Percentiles rank a stretch among this genome's conserved stretches.
Evolutionary conservation across 257 asterid species (phyloP).

Genomic region (Galeopsis tetrahit): DNA sequence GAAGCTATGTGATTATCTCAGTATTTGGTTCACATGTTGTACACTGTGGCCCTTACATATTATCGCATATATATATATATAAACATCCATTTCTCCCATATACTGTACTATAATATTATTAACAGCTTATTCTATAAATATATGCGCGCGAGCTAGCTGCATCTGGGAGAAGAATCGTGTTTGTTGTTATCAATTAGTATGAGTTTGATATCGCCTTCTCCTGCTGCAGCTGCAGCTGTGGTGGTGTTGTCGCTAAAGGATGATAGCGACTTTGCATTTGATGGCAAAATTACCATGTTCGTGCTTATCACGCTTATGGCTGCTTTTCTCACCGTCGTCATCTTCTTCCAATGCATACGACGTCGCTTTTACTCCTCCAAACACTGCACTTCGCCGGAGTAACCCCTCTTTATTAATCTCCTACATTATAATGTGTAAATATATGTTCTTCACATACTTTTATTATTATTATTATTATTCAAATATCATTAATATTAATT

Average conservation of each 20-base stretch:
- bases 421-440: too few relatives aligned
- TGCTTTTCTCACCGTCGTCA: slow-evolving; percentile 28
- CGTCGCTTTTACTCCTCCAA: slow-evolving; percentile 35
- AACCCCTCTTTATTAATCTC: not conserved
- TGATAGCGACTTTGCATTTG: slow-evolving; percentile 32
- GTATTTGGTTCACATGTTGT: too few relatives aligned
- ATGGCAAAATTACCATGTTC: slow-evolving; percentile 39
- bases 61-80: too few relatives aligned
- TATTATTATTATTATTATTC: not conserved
- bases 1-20: too few relatives aligned
- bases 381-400: not conserved
- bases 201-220: slow-evolving; percentile 31
- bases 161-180: not conserved
- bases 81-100: too few relatives aligned
- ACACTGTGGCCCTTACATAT: too few relatives aligned
- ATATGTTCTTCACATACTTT: too few relatives aligned
- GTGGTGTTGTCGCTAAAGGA: slow-evolving; percentile 22
- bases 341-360: slow-evolving; percentile 43
- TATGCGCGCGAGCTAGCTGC: not conserved
- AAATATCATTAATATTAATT: not conserved
- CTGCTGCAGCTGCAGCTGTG: not conserved
- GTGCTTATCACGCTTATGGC: slow-evolving; percentile 37
- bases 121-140: too few relatives aligned
- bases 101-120: too few relatives aligned
- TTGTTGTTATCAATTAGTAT: not conserved